Percentiles rank a stretch among this genome's conserved stretches.
These are phyloP conservation scores for Stagonosporopsis chrysanthemi DNA, from an alignment of 2,329 filamentous ascomycete genomes.

Conservation along the genomic window DNA sequence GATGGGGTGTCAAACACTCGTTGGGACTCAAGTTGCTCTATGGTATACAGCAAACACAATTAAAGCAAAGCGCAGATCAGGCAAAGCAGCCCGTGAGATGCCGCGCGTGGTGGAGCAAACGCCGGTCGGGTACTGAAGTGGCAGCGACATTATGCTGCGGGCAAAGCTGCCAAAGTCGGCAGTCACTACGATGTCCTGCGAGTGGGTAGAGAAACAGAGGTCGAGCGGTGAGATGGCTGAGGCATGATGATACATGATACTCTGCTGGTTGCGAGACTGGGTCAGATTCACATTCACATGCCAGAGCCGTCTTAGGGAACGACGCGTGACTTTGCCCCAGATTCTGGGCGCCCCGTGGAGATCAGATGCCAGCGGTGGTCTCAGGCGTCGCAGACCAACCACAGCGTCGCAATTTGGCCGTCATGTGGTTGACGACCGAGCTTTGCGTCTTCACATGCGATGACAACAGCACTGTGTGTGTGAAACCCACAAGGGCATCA, in stretches of 20 bases:
- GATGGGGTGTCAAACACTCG: not conserved
- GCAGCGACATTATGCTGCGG: slow-evolving; percentile 20
- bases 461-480: slow-evolving; percentile 5
- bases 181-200: not conserved
- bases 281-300: slow-evolving; percentile 22
- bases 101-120: slow-evolving; percentile 29
- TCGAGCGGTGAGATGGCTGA: not conserved
- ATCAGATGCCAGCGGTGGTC: slow-evolving; percentile 12
- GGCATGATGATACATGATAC: slow-evolving; percentile 5
- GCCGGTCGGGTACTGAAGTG: slow-evolving; percentile 36
- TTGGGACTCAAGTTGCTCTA: not conserved
- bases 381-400: slow-evolving; percentile 8
- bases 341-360: slow-evolving; percentile 12
- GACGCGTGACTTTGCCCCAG: slow-evolving; percentile 20
- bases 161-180: slow-evolving; percentile 29
- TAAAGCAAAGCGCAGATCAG: slow-evolving; percentile 13
- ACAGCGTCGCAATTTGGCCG: slow-evolving; percentile 4
- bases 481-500: slow-evolving; percentile 13
- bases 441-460: slow-evolving; percentile 22
- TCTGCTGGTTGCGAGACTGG: slow-evolving; percentile 1
- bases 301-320: slow-evolving; percentile 10
- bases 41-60: not conserved
- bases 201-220: not conserved
- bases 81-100: slow-evolving; percentile 30
- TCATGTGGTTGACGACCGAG: slow-evolving; percentile 16